Evolutionary conservation across 2,329 filamentous ascomycete species (phyloP).

Genomic region (Aspergillus viridinutans): DNA sequence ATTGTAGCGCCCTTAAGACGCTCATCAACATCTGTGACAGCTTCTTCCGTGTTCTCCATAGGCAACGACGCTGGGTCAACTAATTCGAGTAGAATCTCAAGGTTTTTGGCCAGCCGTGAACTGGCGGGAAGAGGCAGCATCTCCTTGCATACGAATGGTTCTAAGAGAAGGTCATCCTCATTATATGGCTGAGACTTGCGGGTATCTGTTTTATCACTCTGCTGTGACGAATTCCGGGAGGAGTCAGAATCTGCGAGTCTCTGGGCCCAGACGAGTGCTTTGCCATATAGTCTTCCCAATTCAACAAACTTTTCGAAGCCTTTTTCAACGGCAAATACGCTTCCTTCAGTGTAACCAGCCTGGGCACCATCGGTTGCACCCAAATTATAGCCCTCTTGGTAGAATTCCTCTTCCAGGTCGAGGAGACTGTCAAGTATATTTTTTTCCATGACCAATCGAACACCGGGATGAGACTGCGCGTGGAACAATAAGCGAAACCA

Average conservation of each 20-base stretch:
- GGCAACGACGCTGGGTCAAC: conserved; percentile 74
- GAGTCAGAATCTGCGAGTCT: conserved; percentile 49
- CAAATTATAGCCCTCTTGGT: conserved; percentile 73
- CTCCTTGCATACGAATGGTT: conserved; percentile 25
- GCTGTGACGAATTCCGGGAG: conserved; percentile 8
- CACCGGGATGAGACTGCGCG: background rate
- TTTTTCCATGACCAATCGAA: conserved; percentile 29
- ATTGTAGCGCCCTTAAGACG: conserved; percentile 75
- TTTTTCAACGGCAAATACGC: conserved; percentile 83
- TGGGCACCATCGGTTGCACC: conserved; percentile 71
- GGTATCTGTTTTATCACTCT: background rate
- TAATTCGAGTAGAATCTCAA: conserved; percentile 69
- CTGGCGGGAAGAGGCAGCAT: conserved; percentile 53
- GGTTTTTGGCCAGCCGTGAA: conserved; percentile 68
- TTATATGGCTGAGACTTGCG: conserved; percentile 1
- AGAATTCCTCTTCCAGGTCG: conserved; percentile 65
- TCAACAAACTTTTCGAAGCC: conserved; percentile 90
- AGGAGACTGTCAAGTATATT: conserved; percentile 56
- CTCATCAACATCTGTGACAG: conserved; percentile 88
- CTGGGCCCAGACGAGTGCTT: conserved; percentile 77
- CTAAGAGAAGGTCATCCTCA: conserved; percentile 14
- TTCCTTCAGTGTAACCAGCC: conserved; percentile 81
- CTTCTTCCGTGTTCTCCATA: conserved; percentile 80
- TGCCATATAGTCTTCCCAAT: conserved; percentile 72
- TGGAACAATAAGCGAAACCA: background rate